Percentiles rank a stretch among this genome's conserved stretches.
phyloP scores from a whole-genome alignment of 352 stramenopile species.

The Thalassiosira mediterranea region DNA sequence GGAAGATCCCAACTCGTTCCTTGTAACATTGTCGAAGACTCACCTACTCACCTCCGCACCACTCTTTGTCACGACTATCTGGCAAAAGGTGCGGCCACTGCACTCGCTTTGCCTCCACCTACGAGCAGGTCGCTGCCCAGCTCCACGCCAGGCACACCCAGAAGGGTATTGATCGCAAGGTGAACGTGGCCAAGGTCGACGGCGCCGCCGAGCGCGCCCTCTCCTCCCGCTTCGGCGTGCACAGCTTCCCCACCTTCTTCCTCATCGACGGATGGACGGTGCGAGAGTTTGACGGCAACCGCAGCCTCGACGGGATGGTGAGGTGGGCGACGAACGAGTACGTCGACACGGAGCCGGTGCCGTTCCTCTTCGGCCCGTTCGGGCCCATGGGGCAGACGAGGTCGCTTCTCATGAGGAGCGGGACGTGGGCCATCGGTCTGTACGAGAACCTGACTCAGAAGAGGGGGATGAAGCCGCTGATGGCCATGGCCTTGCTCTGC shows the following conservation, averaged over 20 bases:
- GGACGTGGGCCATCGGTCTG: conserved; percentile 38
- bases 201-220: conserved; percentile 62
- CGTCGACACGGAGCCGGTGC: conserved; percentile 50
- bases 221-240: conserved; percentile 59
- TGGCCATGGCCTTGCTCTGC: conserved; percentile 59
- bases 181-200: conserved; percentile 76
- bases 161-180: conserved; percentile 22
- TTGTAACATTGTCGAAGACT: not conserved
- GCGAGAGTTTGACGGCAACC: conserved; percentile 63
- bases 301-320: conserved; percentile 62
- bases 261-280: conserved; percentile 72
- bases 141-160: conserved; percentile 43
- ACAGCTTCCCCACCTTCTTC: conserved; percentile 71
- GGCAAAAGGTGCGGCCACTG: conserved; percentile 66
- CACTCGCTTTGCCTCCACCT: conserved; percentile 62
- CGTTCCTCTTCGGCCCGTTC: conserved; percentile 70
- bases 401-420: conserved; percentile 55
- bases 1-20: not conserved
- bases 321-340: conserved; percentile 56
- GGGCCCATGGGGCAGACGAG: conserved; percentile 74
- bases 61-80: conserved; percentile 11
- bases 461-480: conserved; percentile 46
- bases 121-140: conserved; percentile 48
- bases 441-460: conserved; percentile 54
- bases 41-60: not conserved